Evolutionary conservation across 805 yeast genomes (phyloP), one percentile per base, ranked within the genome.

Genomic region (Torulaspora microellipsoides): DNA sequence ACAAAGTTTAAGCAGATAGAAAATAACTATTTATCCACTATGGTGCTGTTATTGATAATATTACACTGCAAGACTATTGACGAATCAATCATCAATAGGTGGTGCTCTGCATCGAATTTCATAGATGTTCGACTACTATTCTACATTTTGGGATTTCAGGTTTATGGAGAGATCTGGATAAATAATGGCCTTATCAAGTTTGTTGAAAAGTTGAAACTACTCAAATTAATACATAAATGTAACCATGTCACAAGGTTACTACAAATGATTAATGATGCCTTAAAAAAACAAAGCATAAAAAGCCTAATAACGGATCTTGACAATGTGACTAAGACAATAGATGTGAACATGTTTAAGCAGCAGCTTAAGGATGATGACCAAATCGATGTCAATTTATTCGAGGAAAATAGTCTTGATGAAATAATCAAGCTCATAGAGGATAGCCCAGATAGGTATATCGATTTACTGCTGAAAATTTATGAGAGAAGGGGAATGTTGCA

Each of bases 91-190:
- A 33, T 55, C 12, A 36, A 50, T 12, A 40, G 40, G 14, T 60
- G 66, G 65, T 49, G 55, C 32, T 30, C 31, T 13, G 27, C 31
- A 27, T 31, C 48, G 15, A 43, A 42, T 3, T 28, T n/a, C 1
- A 46, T 59, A 3, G 67, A 65, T 44, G 38, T 61, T 6, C 52
- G 64, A 33, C 35, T 65, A 4, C 36, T 65, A 7, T 43, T 63
- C 8, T 53, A 56, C 31, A 23, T 65, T 14, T 43, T 64, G 12
- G 60, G 48, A 7, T 49, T 58, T 15, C 38, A 53, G 13, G 36
- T 58, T 1, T 55, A 48, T 43, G 67, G 67, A 1, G 61, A 59
- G 15, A 34, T 61, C 3, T 63, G 67, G 66, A 43, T 55, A 12
- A 55, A 45, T 38, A 53, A 58, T 33, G 68, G 68, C 1, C 48